phyloP scores from a whole-genome alignment of 2,329 filamentous ascomycete genomes.

The Trichoderma sp. region DNA sequence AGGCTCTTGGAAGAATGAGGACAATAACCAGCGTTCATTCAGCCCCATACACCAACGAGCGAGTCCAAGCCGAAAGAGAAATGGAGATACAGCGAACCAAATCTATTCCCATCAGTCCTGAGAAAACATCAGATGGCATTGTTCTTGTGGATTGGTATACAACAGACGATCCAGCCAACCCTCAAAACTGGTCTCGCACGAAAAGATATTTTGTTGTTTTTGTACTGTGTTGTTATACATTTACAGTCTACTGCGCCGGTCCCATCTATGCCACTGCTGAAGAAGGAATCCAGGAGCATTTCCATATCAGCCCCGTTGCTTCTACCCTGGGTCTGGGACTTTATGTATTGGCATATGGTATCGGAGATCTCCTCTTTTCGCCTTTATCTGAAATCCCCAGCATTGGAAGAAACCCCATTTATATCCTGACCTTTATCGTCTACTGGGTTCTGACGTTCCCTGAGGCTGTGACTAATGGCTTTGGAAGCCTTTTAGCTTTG shows the following conservation, averaged over 20 bases:
- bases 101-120: background rate
- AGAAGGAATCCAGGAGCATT: background rate
- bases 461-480: background rate
- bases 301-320: background rate
- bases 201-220: slow-evolving; percentile 21
- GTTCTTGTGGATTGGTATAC: slow-evolving; percentile 26
- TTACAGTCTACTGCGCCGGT: slow-evolving; percentile 4
- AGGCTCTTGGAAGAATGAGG: background rate
- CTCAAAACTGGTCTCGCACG: slow-evolving; percentile 17
- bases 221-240: slow-evolving; percentile 3
- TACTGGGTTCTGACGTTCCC: slow-evolving; percentile 2
- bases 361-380: slow-evolving; percentile 7
- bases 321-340: background rate
- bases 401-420: slow-evolving; percentile 13
- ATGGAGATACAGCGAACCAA: slow-evolving; percentile 4
- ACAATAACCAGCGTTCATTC: background rate
- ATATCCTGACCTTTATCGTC: slow-evolving; percentile 1
- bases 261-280: background rate
- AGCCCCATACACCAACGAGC: background rate
- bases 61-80: background rate
- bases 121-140: slow-evolving; percentile 21
- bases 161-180: slow-evolving; percentile 23
- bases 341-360: slow-evolving; percentile 5
- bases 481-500: slow-evolving; percentile 58
- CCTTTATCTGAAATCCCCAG: slow-evolving; percentile 11